A percentile compares a stretch with the other conserved stretches of the same genome.
phyloP scores from a whole-genome alignment of 768 basidiomycete species.

The Butyriboletus loyo region DNA sequence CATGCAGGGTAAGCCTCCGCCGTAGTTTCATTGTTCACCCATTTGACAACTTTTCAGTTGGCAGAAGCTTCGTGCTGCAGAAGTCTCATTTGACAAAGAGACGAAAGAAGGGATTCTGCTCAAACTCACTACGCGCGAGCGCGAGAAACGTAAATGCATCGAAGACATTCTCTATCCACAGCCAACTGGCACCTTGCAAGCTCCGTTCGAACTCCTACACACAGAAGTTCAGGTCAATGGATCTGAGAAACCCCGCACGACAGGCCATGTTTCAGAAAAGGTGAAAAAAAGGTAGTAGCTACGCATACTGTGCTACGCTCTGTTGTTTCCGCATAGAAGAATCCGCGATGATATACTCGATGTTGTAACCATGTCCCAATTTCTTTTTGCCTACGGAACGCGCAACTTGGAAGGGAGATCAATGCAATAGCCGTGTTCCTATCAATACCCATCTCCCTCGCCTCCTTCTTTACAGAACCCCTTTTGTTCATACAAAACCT shows the following conservation, averaged over 20 bases:
- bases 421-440: slow-evolving; percentile 11
- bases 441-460: slow-evolving; percentile 91
- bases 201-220: slow-evolving; percentile 31
- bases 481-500: slow-evolving; percentile 76
- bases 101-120: slow-evolving; percentile 64
- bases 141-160: slow-evolving; percentile 73
- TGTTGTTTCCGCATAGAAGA: slow-evolving; percentile 21
- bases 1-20: slow-evolving; percentile 61
- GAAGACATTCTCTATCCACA: slow-evolving; percentile 66
- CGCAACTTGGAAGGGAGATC: slow-evolving; percentile 1
- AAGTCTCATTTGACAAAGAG: slow-evolving; percentile 73
- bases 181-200: slow-evolving; percentile 34
- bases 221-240: slow-evolving; percentile 46
- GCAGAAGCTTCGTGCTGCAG: slow-evolving; percentile 73
- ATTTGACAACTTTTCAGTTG: slow-evolving; percentile 46
- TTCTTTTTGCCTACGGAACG: slow-evolving; percentile 2
- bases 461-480: slow-evolving; percentile 96
- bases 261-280: slow-evolving; percentile 49
- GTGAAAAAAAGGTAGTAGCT: slow-evolving; percentile 50
- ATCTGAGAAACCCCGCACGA: slow-evolving; percentile 33
- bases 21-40: neutral
- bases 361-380: slow-evolving; percentile 15
- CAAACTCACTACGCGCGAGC: slow-evolving; percentile 70
- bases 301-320: slow-evolving; percentile 20
- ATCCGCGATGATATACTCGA: slow-evolving; percentile 10